Evolutionary conservation across 805 yeast species (phyloP), one percentile per base, ranked within the genome.

Genomic region (Blastobotrys muscicola): DNA sequence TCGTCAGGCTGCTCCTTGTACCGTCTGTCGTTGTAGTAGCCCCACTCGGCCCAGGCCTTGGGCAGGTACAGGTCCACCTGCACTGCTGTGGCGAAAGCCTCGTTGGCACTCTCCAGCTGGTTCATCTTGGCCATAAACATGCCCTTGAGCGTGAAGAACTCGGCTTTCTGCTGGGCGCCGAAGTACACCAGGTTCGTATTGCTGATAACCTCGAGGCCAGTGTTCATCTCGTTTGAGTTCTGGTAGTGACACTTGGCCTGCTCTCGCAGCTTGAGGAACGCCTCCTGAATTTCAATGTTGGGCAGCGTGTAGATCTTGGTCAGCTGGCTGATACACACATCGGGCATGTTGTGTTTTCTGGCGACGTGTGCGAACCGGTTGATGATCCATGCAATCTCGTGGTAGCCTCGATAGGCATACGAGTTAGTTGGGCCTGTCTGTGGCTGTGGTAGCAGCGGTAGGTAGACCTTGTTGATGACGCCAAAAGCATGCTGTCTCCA

Each of bases 21-120:
- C 35, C 95, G 71, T 26, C 80, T 76, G 54, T 92, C 98, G 59
- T 89, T 89, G 67, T 86, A 92, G 59, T 80, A 78, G 48, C 98
- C 99, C 99, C 99, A 92, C 60, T 94, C 97, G 3, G 97, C 97
- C 99, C 99, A 92, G 0, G 98, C 97, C 61, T 92, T 90, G 1
- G 97, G 95, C 38, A 92, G 65, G 55, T 89, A 86, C 53, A 90
- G 73, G 57, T 94, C 98, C 45, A 92, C 80, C 62, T 92, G 97
- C 13, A 92, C 97, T 1, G 98, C 96, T 2, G 97, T 85, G 1
- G 97, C 95, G 68, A 92, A 92, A 0, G 96, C 96, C 60, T 92
- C 95, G 59, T 92, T 89, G 10, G 99, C 97, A 55, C 90, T 97
- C 47, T 90, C 97, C 50, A 80, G 79, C 37, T 85, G 90, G 52